Evolutionary conservation across 1,284 basidiomycete genomes (phyloP).

Genomic region (Marasmius fiardii): DNA sequence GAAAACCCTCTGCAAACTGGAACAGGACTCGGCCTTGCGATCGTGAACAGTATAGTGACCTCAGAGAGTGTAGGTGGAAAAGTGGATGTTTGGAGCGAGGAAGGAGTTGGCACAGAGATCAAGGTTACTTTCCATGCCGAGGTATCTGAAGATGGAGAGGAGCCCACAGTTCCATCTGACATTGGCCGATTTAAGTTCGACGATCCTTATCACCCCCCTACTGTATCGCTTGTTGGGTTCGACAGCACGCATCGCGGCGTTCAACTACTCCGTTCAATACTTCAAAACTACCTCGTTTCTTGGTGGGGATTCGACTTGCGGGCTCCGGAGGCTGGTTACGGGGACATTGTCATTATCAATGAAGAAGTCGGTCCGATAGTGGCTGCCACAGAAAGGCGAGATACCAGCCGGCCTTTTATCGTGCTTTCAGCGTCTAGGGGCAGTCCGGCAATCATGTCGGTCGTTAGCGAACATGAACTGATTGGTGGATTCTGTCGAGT

Average conservation of each 20-base stretch:
- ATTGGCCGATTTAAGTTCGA: conserved; percentile 47
- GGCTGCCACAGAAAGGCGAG: conserved; percentile 52
- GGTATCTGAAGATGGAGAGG: conserved; percentile 42
- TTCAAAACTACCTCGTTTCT: conserved; percentile 63
- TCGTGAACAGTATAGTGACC: conserved; percentile 90
- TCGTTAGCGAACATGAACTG: conserved; percentile 68
- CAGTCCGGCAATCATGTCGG: conserved; percentile 58
- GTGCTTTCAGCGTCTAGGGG: conserved; percentile 72
- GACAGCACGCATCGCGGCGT: conserved; percentile 65
- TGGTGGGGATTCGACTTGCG: conserved; percentile 79
- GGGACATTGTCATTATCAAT: conserved; percentile 82
- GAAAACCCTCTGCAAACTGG: conserved; percentile 90
- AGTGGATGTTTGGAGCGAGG: conserved; percentile 85
- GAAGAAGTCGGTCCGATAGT: conserved; percentile 67
- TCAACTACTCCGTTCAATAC: conserved; percentile 60
- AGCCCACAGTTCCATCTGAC: conserved; percentile 28
- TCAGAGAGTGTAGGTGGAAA: conserved; percentile 87
- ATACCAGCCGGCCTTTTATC: conserved; percentile 67
- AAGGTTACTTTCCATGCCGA: conserved; percentile 85
- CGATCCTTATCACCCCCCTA: conserved; percentile 42
- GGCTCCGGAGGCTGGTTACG: conserved; percentile 40
- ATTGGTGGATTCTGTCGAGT: conserved; percentile 87
- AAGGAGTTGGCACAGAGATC: conserved; percentile 92
- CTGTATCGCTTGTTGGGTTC: conserved; percentile 76
- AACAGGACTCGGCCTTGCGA: conserved; percentile 94